Percentiles rank a stretch among this genome's conserved stretches.
Conservation (phyloP, 805 yeast species). For the Nakazawaea laoshanensis region DNA sequence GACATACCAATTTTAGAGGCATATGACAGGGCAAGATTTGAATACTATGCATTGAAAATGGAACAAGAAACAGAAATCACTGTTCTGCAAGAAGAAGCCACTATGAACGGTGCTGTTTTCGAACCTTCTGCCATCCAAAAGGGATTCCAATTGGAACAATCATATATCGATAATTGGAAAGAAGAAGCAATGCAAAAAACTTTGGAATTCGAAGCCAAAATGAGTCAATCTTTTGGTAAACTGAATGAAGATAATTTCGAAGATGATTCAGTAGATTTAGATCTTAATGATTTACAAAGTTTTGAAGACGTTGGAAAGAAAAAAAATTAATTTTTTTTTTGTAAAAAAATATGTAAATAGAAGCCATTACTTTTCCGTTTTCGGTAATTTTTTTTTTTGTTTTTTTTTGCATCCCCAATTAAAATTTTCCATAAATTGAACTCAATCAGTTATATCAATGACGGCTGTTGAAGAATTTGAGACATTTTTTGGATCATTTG, state of each 20-base stretch:
- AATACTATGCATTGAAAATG: constrained; percentile 81
- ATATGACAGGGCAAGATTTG: constrained; percentile 79
- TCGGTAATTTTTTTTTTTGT: too few species aligned
- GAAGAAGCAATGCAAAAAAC: constrained; percentile 60
- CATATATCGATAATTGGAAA: constrained; percentile 66
- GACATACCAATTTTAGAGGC: constrained; percentile 45
- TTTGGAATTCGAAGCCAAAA: constrained; percentile 40
- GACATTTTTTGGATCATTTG: too few species aligned
- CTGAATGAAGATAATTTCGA: constrained; percentile 16
- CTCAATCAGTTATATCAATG: too few species aligned
- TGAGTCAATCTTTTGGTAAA: constrained; percentile 9
- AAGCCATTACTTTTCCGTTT: too few species aligned
- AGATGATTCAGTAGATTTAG: constrained; percentile 16
- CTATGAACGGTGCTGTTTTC: constrained; percentile 76
- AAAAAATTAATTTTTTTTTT: not conserved
- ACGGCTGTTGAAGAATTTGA: too few species aligned
- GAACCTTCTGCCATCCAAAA: constrained; percentile 52
- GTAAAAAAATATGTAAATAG: too few species aligned
- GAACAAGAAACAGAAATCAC: constrained; percentile 68
- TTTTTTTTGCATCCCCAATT: too few species aligned
- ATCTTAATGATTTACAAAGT: constrained; percentile 1
- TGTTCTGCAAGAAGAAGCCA: constrained; percentile 74
- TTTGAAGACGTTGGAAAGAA: constrained; percentile 5
- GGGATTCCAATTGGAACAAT: constrained; percentile 68
- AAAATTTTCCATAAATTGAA: too few species aligned